Evolutionary conservation across 1,139 yeast species (phyloP).

Genomic region (Yamadazyma aaseri): DNA sequence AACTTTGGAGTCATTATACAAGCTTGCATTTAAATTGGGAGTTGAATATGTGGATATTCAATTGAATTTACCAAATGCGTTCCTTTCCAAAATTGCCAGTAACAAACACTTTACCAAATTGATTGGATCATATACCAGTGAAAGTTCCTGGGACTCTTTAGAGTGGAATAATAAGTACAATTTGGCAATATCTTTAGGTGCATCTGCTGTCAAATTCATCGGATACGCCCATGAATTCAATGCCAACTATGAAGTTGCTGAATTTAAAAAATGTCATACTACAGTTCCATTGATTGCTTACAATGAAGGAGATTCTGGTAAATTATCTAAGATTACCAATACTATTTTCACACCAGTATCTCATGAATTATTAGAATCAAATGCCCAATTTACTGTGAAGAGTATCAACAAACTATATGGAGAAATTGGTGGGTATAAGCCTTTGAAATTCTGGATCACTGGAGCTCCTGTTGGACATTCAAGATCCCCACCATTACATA

Average conservation of each 20-base stretch:
- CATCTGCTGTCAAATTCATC: conserved; percentile 80
- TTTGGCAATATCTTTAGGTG: conserved; percentile 63
- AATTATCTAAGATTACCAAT: conserved; percentile 76
- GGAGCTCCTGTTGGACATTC: conserved; percentile 87
- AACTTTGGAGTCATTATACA: conserved; percentile 50
- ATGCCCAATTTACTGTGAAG: conserved; percentile 56
- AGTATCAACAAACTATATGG: conserved; percentile 61
- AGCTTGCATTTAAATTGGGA: conserved; percentile 67
- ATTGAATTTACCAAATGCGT: conserved; percentile 38
- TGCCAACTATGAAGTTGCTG: conserved; percentile 72
- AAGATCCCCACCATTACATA: conserved; percentile 83
- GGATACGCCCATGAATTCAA: conserved; percentile 64
- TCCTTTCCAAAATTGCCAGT: conserved; percentile 29
- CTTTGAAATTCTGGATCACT: conserved; percentile 68
- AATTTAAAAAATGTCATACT: conserved; percentile 55
- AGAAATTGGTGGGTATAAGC: conserved; percentile 59
- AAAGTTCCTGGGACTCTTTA: conserved; percentile 60
- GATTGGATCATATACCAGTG: conserved; percentile 72
- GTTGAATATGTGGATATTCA: conserved; percentile 57
- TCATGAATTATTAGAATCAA: conserved; percentile 54
- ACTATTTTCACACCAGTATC: conserved; percentile 80
- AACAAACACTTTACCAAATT: conserved; percentile 61
- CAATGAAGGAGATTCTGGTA: conserved; percentile 77
- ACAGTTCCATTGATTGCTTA: conserved; percentile 74
- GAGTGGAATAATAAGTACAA: conserved; percentile 76